Evolutionary conservation across 1,284 basidiomycete genomes (phyloP), one percentile per base, ranked within the genome.

Genomic region (Ustilago bromivora): DNA sequence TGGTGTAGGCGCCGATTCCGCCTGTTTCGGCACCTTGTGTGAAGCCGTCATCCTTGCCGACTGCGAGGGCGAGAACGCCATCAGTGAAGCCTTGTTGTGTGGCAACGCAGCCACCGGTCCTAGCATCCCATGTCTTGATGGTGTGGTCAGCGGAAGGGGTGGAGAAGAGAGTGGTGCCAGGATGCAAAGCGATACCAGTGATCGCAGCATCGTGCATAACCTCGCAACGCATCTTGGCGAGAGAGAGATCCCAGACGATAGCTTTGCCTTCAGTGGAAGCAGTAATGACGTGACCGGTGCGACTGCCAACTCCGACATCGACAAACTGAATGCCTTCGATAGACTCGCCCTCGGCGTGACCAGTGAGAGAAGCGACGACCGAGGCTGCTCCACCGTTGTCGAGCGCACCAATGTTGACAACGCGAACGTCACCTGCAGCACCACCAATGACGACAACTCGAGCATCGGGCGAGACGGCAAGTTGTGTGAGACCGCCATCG

Each of bases 251-350:
- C 95, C 95, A 98, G 51, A 98, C 92, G 83, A 93, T 94, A 32
- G 92, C 92, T 86, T 94, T 95, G 0, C 96, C 95, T 85, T 99
- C 97, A 10, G 96, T 98, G 2, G 91, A 95, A 9, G 93, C 95
- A 1, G 93, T 95, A 1, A 95, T 91, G 34, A 92, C 92, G 15
- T 94, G 90, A 17, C 81, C 68, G n/a, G 78, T 82, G 41, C 75
- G 79, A 36, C 92, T 90, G 67, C 89, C 88, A 7, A 89, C 91
- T 54, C 89, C 89, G 57, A 96, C 87, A 80, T 95, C 93, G 53
- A 96, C 89, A 84, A 98, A 98, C 61, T 90, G 90, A 40, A 97
- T 90, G 0, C 92, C 91, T 88, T 99, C 97, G 38, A 99, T 91
- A 77, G 93, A 95, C 41, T 97, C 94, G 49, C 92, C 94, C 76